Conservation (phyloP, 2,329 filamentous ascomycete species). For the Penicillium thymicola region DNA sequence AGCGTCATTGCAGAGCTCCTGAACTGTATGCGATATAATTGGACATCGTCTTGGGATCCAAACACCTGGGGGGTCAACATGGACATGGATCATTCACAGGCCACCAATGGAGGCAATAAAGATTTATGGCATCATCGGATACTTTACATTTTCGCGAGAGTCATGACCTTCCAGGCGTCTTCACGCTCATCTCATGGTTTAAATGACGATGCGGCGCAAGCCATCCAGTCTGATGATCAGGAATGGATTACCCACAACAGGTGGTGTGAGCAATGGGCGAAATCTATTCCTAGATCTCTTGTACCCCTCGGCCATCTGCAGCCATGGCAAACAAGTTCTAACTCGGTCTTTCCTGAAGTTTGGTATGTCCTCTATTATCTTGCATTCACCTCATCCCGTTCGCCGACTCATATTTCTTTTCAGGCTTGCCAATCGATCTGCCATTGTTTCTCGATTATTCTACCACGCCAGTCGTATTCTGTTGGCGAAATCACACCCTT, state of each 20-base stretch:
- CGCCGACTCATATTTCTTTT: not conserved
- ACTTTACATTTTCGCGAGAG: slow-evolving; percentile 81
- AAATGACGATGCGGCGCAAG: slow-evolving; percentile 53
- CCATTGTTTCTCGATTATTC: slow-evolving; percentile 77
- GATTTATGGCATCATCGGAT: slow-evolving; percentile 87
- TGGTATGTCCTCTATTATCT: slow-evolving; percentile 57
- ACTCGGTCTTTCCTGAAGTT: slow-evolving; percentile 79
- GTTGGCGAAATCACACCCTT: slow-evolving; percentile 74
- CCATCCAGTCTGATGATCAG: slow-evolving; percentile 60
- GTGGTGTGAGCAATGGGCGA: slow-evolving; percentile 82
- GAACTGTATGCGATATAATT: slow-evolving; percentile 81
- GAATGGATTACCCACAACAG: slow-evolving; percentile 78
- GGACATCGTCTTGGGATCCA: slow-evolving; percentile 82
- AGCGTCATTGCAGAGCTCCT: slow-evolving; percentile 90
- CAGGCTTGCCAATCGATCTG: slow-evolving; percentile 77
- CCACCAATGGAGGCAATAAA: slow-evolving; percentile 60
- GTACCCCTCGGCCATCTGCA: slow-evolving; percentile 76
- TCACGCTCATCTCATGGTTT: slow-evolving; percentile 61
- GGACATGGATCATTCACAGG: slow-evolving; percentile 59
- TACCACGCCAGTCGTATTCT: slow-evolving; percentile 85
- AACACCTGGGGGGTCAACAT: slow-evolving; percentile 87
- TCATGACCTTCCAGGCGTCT: slow-evolving; percentile 77
- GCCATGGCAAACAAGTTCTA: slow-evolving; percentile 62
- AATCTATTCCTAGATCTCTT: slow-evolving; percentile 78
- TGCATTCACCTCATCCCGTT: not conserved